Evolutionary conservation across 352 stramenopile genomes (phyloP), one percentile per base, ranked within the genome.

Genomic region (Phytopythium ostracodes): DNA sequence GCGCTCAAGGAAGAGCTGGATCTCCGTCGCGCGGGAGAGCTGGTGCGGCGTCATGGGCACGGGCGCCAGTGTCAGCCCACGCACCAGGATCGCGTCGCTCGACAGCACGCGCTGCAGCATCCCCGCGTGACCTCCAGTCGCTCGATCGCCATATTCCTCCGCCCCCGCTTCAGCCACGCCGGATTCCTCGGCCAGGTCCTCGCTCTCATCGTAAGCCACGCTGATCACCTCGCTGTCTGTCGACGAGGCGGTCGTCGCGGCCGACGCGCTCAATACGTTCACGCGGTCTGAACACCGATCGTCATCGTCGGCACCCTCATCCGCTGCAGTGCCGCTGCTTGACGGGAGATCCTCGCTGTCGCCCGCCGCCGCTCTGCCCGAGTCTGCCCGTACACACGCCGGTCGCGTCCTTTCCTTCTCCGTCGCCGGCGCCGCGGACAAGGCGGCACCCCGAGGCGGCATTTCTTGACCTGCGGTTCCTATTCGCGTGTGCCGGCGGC

Each of bases 11-110:
- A 81, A 86, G 17, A 77, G 62, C 44, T 78, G 75, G 49, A 84
- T 79, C 58, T 83, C 70, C 15, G 67, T 81, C n/a, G 77, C 79
- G 29, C 76, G 69, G n/a, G 79, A 80, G 53, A 82, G 61, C 49
- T 80, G 77, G 62, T 81, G 67, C 33, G 79, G 79, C 52, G 73
- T 57, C 57, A 89, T 62, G 18, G 59, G 59, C 56, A 84, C 70
- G 3, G 77, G 80, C 25, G 70, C 71, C 18, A 89, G 69, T 63
- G 71, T 59, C 38, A 81, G 71, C 54, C 79, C 72, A 27, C 71
- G 68, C 43, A 74, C 57, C 40, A 73, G 31, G 38, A 69, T 44
- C 18, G 62, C 61, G 40, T 73, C 67, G 14, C 56, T 68, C 9
- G 75, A 47, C 31, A 80, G 56, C 27, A 46, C 46, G 53, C 56